Evolutionary conservation across 768 basidiomycete genomes (phyloP).

Genomic region (Boletus rubropictus): DNA sequence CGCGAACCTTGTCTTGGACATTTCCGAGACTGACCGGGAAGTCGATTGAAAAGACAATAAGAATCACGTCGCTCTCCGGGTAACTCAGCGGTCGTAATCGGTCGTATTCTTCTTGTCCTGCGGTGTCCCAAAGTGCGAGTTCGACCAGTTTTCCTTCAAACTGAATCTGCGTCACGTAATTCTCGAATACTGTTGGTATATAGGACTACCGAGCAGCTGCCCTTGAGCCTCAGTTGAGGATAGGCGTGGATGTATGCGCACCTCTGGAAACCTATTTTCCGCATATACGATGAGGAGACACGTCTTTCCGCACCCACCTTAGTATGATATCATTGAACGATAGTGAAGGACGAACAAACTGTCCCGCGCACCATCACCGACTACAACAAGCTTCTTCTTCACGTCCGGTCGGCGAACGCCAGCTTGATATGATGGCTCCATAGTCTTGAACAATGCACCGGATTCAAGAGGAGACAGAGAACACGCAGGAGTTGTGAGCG

Average conservation of each 20-base stretch:
- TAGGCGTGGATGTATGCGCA: conserved; percentile 33
- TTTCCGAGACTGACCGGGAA: conserved; percentile 89
- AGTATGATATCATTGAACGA: conserved; percentile 25
- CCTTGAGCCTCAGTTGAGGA: conserved; percentile 13
- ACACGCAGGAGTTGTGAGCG: conserved; percentile 4
- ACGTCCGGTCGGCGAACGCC: conserved; percentile 59
- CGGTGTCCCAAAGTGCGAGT: conserved; percentile 97
- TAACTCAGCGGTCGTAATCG: conserved; percentile 80
- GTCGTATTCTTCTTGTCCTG: conserved; percentile 96
- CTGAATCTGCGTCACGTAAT: conserved; percentile 82
- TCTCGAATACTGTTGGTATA: conserved; percentile 91
- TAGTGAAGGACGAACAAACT: conserved; percentile 23
- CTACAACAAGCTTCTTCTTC: conserved; percentile 85
- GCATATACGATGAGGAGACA: conserved; percentile 96
- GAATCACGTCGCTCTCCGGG: conserved; percentile 85
- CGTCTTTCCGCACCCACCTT: conserved; percentile 88
- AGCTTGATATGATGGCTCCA: conserved; percentile 26
- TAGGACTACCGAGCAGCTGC: conserved; percentile 56
- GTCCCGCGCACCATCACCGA: conserved; percentile 68
- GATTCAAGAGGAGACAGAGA: neutral
- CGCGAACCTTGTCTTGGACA: conserved; percentile 76
- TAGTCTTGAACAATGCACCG: conserved; percentile 4
- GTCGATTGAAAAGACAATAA: conserved; percentile 92
- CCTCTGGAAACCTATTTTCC: conserved; percentile 94
- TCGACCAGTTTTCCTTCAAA: conserved; percentile 88